Conservation (phyloP, 1,139 yeast species). For the Protomyces inouyei region DNA sequence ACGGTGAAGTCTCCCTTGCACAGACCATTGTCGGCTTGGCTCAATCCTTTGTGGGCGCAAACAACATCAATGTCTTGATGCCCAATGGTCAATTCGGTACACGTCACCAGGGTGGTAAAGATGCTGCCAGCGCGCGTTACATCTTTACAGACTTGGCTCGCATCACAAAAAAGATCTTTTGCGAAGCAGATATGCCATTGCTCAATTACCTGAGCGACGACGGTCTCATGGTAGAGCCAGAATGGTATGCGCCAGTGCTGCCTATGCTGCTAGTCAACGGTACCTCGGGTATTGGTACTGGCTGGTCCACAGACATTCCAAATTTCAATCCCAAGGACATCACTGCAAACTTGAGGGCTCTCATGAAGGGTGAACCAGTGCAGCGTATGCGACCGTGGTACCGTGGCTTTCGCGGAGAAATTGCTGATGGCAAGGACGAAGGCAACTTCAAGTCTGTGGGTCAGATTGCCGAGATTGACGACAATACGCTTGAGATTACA, state of each 20-base stretch:
- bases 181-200: constrained; percentile 73
- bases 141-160: constrained; percentile 80
- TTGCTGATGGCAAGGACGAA: constrained; percentile 48
- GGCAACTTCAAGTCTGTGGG: constrained; percentile 77
- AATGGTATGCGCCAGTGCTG: constrained; percentile 86
- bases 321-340: constrained; percentile 82
- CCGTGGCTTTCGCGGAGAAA: constrained; percentile 87
- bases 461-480: constrained; percentile 72
- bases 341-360: constrained; percentile 61
- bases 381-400: constrained; percentile 88
- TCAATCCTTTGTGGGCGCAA: constrained; percentile 90
- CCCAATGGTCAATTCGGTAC: constrained; percentile 98
- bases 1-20: constrained; percentile 83
- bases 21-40: constrained; percentile 92
- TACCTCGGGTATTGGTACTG: constrained; percentile 97
- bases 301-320: constrained; percentile 96
- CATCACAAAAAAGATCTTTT: constrained; percentile 70
- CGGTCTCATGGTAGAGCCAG: constrained; percentile 91
- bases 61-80: constrained; percentile 73
- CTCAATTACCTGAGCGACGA: constrained; percentile 83
- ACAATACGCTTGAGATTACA: constrained; percentile 75
- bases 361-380: constrained; percentile 70
- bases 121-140: constrained; percentile 97
- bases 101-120: constrained; percentile 96
- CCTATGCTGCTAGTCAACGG: constrained; percentile 96